These are phyloP conservation scores for Bipolaris bicolor DNA, from an alignment of 2,329 filamentous ascomycete species.

Conservation along the genomic window DNA sequence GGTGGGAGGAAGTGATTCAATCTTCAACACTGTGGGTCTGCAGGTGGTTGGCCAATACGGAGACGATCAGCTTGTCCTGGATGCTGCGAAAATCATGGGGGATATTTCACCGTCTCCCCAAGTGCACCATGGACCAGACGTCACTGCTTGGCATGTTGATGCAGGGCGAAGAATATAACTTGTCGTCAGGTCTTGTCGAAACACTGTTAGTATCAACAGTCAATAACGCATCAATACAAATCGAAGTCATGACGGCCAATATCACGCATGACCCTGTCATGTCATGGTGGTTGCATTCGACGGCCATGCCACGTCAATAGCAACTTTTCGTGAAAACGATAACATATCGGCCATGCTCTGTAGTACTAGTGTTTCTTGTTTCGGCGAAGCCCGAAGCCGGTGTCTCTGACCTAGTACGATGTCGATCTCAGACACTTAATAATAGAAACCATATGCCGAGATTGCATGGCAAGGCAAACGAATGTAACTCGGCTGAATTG, in stretches of 20 bases:
- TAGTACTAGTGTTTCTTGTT: not conserved
- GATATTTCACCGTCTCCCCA: conserved; percentile 10
- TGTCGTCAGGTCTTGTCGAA: too few species aligned
- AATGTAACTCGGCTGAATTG: not conserved
- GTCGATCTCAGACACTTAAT: not conserved
- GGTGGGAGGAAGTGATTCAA: conserved; percentile 27
- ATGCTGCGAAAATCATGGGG: conserved; percentile 57
- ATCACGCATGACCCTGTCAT: not conserved
- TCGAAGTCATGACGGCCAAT: not conserved
- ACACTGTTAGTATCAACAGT: not conserved
- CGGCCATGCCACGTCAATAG: not conserved
- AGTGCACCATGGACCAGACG: conserved; percentile 6
- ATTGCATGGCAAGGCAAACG: not conserved
- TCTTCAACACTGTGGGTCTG: conserved; percentile 61
- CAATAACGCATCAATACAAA: not conserved
- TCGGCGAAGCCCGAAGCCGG: not conserved
- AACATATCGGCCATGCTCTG: not conserved
- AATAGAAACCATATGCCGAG: not conserved
- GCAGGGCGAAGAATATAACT: not conserved
- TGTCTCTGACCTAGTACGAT: not conserved
- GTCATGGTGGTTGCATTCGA: not conserved
- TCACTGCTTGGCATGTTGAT: conserved; percentile 23
- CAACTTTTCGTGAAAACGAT: not conserved
- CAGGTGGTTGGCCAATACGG: conserved; percentile 84
- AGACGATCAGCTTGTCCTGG: conserved; percentile 70